Evolutionary conservation across 2,329 filamentous ascomycete genomes (phyloP).

Genomic region (Fragosphaeria purpurea): DNA sequence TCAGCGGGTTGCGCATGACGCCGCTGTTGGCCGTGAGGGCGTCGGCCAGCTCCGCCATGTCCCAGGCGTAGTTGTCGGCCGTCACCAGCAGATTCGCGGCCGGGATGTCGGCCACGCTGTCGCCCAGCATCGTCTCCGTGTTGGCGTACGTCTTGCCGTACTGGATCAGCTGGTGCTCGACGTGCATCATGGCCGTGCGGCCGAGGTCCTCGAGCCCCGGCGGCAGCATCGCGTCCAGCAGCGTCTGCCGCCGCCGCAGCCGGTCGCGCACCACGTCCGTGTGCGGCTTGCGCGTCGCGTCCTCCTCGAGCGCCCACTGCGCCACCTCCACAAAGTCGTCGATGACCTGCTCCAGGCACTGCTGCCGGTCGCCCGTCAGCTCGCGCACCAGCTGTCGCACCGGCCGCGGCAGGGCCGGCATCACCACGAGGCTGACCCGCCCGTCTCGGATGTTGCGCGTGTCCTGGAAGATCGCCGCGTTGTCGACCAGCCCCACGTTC

Average conservation of each 20-base stretch:
- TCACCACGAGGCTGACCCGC: constrained; percentile 6
- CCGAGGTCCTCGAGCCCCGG: constrained; percentile 3
- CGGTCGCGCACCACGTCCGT: constrained; percentile 7
- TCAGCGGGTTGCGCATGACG: constrained; percentile 23
- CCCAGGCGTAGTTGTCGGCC: constrained; percentile 25
- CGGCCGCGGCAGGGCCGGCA: constrained; percentile 6
- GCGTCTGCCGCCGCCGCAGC: constrained; percentile 9
- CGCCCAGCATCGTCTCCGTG: constrained; percentile 10
- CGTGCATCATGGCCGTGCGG: constrained; percentile 8
- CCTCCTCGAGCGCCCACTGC: constrained; percentile 7
- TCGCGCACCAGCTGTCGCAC: constrained; percentile 11
- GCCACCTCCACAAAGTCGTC: constrained; percentile 12
- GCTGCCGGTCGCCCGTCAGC: constrained; percentile 4
- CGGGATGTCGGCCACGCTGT: constrained; percentile 8
- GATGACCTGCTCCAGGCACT: constrained; percentile 7
- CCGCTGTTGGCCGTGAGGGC: constrained; percentile 16
- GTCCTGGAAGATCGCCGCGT: constrained; percentile 4
- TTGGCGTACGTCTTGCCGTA: constrained; percentile 12
- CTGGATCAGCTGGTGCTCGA: constrained; percentile 10
- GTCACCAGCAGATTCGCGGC: constrained; percentile 10
- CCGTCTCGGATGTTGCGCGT: constrained; percentile 6
- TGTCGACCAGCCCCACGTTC: constrained; percentile 1
- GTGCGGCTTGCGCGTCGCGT: neutral
- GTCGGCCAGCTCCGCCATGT: constrained; percentile 29
- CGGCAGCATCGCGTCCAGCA: constrained; percentile 12